Evolutionary conservation across 352 stramenopile species (phyloP), one percentile per base, ranked within the genome.

Genomic region (Globisporangium okanoganense): DNA sequence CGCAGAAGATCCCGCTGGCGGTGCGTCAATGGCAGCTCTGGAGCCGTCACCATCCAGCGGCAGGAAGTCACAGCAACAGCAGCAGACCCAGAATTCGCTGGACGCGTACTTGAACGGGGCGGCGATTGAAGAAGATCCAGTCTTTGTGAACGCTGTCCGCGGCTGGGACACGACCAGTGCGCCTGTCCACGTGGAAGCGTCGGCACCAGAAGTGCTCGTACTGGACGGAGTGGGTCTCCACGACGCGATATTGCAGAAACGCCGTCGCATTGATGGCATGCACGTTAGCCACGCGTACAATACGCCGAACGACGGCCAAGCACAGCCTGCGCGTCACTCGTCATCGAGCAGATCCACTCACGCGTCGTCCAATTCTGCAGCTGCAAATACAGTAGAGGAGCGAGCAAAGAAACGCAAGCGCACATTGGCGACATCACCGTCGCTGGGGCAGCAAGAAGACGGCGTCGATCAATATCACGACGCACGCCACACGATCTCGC

Each of bases 61-160:
- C 25, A n/a, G 29, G 18, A n/a, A 38, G 13, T 10, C 9, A 27
- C 43, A 56, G 35, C 22, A 49, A 12, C 45, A 20, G 14, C 22
- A 49, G 13, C 57, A n/a, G 20, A 31, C 25, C 25, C 47, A 66
- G 20, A 58, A 81, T 64, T 54, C 63, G 6, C 18, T 82, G 24
- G 69, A 79, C 44, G 50, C 45, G 10, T 82, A 82, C 40, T 54
- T 79, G 55, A 47, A 69, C 0, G 61, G 44, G 2, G 27, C 12
- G 8, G n/a, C 56, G 18, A 65, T 76, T 40, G 50, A 53, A 3
- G 49, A 57, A 20, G 43, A 73, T 9, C 63, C 69, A 43, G 45
- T 25, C 22, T 79, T 82, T 49, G 66, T 78, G 44, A 67, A 79
- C 40, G 35, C 71, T 24, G 71, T 82, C 54, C 68, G 65, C 31